A percentile compares a stretch with the other conserved stretches of the same genome.
Evolutionary conservation across 495 filamentous ascomycete genomes (phyloP).

Genomic region (Talaromyces stipitatus): DNA sequence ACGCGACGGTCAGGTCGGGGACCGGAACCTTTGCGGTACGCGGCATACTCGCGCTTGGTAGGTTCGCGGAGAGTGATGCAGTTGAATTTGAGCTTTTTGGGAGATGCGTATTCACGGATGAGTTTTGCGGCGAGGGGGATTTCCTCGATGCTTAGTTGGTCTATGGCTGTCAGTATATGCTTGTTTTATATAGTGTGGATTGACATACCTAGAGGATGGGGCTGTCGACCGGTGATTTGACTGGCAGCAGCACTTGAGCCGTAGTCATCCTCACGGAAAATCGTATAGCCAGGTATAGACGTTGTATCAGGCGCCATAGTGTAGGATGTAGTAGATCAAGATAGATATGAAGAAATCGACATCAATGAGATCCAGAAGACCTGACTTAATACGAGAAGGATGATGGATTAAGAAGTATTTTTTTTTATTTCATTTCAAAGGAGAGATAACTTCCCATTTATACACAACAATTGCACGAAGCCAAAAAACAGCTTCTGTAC

Average conservation of each 20-base stretch:
- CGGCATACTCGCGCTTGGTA: constrained; percentile 67
- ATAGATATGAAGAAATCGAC: not conserved
- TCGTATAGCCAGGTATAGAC: constrained; percentile 29
- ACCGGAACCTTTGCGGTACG: constrained; percentile 57
- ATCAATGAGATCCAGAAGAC: not conserved
- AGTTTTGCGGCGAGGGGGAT: constrained; percentile 23
- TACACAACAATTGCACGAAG: not conserved
- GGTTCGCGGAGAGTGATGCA: constrained; percentile 77
- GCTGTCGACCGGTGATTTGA: constrained; percentile 19
- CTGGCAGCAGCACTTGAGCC: constrained; percentile 25
- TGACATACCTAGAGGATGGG: constrained; percentile 24
- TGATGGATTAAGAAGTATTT: not conserved
- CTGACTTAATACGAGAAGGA: not conserved
- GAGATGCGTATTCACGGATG: constrained; percentile 23
- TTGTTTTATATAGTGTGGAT: not conserved
- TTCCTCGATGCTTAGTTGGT: constrained; percentile 27
- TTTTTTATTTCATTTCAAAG: not conserved
- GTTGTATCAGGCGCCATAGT: constrained; percentile 28
- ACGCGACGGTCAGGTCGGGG: constrained; percentile 23
- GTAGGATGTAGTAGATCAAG: constrained; percentile 4
- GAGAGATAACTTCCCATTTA: not conserved
- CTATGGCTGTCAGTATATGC: constrained; percentile 8
- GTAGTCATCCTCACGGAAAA: constrained; percentile 29
- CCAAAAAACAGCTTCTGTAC: not conserved
- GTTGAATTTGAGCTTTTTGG: constrained; percentile 61